Conservation (phyloP, 371 early-diverging fungal genomes). For the Chytridium lagenaria region DNA sequence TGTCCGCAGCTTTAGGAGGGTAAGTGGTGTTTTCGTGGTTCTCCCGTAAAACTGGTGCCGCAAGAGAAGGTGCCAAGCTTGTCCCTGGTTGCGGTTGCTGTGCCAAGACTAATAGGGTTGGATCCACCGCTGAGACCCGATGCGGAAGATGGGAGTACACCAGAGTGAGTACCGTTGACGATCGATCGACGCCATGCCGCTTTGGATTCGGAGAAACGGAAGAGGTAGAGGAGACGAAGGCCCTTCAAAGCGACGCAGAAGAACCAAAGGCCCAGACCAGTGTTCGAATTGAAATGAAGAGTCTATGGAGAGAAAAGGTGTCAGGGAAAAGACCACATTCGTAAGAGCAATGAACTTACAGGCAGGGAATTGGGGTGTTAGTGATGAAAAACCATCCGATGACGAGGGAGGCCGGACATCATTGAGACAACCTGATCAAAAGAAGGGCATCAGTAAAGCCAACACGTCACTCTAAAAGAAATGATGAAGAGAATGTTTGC, state of each 20-base stretch:
- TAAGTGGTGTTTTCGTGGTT: not conserved
- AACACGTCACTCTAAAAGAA: not conserved
- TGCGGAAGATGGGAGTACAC: conserved; percentile 7
- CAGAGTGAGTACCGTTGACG: not conserved
- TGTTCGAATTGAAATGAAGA: conserved; percentile 10
- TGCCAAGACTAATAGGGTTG: not conserved
- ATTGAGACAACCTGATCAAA: not conserved
- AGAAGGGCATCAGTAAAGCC: not conserved
- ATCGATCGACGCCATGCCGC: not conserved
- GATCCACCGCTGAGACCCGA: not conserved
- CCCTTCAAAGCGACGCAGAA: conserved; percentile 15
- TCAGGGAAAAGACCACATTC: not conserved
- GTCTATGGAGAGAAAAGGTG: not conserved
- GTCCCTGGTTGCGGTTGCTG: not conserved
- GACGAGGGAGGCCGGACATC: not conserved
- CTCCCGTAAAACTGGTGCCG: not conserved
- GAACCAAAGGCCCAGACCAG: conserved; percentile 18
- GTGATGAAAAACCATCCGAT: conserved; percentile 16
- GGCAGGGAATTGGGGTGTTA: conserved; percentile 16
- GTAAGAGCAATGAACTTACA: not conserved
- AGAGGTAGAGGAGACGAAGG: conserved; percentile 10
- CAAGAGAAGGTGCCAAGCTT: not conserved
- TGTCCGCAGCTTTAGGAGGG: not conserved
- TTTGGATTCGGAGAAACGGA: conserved; percentile 17
- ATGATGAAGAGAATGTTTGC: not conserved